Evolutionary conservation across 305 asterid species (phyloP).

Genomic region (Fraxinus platypoda): DNA sequence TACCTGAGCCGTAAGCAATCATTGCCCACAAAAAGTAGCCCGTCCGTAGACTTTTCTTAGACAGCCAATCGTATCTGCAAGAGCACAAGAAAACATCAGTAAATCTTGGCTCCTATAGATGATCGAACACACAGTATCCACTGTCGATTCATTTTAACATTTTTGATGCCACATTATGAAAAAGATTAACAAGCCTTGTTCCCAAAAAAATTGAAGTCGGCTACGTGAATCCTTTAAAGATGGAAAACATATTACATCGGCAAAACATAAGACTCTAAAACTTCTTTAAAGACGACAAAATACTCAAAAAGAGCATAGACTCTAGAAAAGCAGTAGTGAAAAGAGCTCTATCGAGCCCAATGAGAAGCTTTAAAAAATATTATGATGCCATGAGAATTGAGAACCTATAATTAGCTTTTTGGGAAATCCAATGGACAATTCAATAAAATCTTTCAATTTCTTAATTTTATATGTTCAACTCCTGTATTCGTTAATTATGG

Average conservation of each 20-base stretch:
- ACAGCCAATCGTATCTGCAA: slow-evolving; percentile 90
- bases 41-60: slow-evolving; percentile 62
- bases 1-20: slow-evolving; percentile 92
- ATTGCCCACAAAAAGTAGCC: slow-evolving; percentile 94
- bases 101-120: neutral
- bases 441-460: neutral
- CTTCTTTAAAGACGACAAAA: neutral
- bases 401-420: neutral
- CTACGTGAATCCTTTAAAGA: neutral
- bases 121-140: neutral
- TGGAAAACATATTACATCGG: neutral
- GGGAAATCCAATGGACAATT: too few relatives aligned
- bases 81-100: slow-evolving; percentile 14
- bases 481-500: neutral
- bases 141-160: neutral
- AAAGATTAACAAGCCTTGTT: neutral
- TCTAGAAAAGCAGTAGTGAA: neutral
- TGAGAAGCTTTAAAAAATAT: neutral
- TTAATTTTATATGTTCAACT: neutral
- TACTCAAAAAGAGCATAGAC: neutral
- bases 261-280: neutral
- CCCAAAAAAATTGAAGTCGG: neutral
- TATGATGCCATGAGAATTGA: neutral
- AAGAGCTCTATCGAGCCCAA: neutral
- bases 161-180: neutral